Percentiles rank a stretch among this genome's conserved stretches.
phyloP scores from a whole-genome alignment of 2,329 filamentous ascomycete genomes.

The Teratosphaeria pseudoeucalypti region DNA sequence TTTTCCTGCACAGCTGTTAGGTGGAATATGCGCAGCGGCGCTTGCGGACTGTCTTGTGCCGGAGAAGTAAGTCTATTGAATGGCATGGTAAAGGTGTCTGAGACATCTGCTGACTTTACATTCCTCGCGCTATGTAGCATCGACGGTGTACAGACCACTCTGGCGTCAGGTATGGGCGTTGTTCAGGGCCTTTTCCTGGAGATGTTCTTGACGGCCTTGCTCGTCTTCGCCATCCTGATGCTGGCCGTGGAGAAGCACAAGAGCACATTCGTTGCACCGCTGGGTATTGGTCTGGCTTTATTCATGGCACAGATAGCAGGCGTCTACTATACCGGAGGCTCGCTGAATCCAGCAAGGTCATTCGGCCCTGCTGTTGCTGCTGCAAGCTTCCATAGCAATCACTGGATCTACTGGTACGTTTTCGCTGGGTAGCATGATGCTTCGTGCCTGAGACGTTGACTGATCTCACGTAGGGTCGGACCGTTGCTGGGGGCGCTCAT shows the following conservation, averaged over 20 bases:
- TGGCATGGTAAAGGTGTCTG: not conserved
- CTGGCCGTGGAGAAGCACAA: slow-evolving; percentile 27
- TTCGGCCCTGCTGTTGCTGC: slow-evolving; percentile 24
- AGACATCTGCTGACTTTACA: not conserved
- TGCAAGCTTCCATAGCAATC: slow-evolving; percentile 18
- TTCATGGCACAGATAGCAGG: slow-evolving; percentile 40
- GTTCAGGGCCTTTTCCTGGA: slow-evolving; percentile 26
- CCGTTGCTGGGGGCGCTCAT: slow-evolving; percentile 15
- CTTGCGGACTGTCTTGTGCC: slow-evolving; percentile 22
- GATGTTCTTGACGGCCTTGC: slow-evolving; percentile 19
- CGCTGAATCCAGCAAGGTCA: slow-evolving; percentile 24
- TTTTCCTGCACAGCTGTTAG: slow-evolving; percentile 22
- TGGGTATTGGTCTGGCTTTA: slow-evolving; percentile 61
- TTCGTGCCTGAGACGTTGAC: not conserved
- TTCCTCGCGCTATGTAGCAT: slow-evolving; percentile 6
- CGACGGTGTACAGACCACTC: slow-evolving; percentile 17
- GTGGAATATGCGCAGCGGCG: slow-evolving; percentile 22
- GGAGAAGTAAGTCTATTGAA: slow-evolving; percentile 5
- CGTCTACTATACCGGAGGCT: slow-evolving; percentile 23
- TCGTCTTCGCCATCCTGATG: slow-evolving; percentile 27
- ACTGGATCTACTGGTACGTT: slow-evolving; percentile 17
- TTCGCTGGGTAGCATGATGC: not conserved
- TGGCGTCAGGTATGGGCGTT: slow-evolving; percentile 17
- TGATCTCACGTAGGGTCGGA: slow-evolving; percentile 11
- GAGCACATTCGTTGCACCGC: slow-evolving; percentile 46